A percentile compares a stretch with the other conserved stretches of the same genome.
Conservation (phyloP, 2,329 filamentous ascomycete species). For the Plectosphaerella cucumerina region DNA sequence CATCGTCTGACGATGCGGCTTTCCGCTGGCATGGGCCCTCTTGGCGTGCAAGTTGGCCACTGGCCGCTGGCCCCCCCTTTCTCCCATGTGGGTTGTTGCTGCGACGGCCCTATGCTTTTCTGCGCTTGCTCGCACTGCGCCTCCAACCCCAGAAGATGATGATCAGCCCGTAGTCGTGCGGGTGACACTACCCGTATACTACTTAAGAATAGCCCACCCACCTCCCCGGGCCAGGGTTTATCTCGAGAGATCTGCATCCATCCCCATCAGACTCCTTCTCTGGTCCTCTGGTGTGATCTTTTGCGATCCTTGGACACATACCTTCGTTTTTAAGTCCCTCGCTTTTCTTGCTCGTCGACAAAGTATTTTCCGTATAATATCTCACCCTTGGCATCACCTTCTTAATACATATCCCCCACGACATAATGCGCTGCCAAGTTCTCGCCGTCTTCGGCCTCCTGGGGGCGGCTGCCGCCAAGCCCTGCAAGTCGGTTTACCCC, state of each 20-base stretch:
- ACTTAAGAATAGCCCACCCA: too few species aligned
- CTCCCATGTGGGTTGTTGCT: too few species aligned
- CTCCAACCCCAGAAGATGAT: too few species aligned
- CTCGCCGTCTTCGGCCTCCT: conserved; percentile 1
- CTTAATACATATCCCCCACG: background rate
- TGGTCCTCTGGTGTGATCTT: background rate
- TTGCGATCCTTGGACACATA: background rate
- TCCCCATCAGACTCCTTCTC: background rate
- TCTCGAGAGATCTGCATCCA: background rate
- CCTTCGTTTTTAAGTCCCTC: background rate
- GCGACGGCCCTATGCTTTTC: too few species aligned
- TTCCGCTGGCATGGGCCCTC: too few species aligned
- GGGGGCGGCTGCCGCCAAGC: background rate
- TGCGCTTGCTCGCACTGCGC: too few species aligned
- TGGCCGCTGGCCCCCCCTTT: too few species aligned
- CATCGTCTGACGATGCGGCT: too few species aligned
- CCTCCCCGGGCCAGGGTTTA: background rate
- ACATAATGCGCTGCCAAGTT: conserved; percentile 3
- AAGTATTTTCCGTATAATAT: too few species aligned
- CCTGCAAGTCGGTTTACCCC: background rate
- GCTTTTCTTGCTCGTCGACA: background rate
- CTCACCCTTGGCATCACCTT: background rate
- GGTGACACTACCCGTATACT: too few species aligned
- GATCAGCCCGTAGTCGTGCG: too few species aligned
- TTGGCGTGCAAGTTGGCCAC: too few species aligned